Base-by-base conservation (phyloP, 2,329 filamentous ascomycete genomes). In the Fusarium mundagurra region DNA sequence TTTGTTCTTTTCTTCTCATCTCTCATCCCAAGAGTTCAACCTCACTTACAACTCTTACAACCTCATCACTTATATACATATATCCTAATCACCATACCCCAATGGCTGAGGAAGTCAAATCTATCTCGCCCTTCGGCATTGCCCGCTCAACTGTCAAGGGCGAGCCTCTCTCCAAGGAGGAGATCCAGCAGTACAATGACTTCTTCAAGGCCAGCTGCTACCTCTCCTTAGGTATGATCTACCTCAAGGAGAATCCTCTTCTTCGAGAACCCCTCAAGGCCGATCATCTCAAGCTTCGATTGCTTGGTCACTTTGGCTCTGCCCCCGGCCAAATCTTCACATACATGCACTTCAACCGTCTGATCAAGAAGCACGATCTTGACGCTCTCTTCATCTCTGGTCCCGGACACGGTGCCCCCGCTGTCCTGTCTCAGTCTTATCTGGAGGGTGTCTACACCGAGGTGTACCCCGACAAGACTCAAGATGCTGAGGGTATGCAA, bases 291-390 rank as follows among this genome's bases (percentile, higher is more conserved):
- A 95, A 95, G 84, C 86, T 88, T 67, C 90, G 93, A 73, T 85
- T 95, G 14, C 86, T 95, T 5, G 93, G 93, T 44, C 93, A 95
- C 80, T 95, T 93, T 87, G 93, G 93, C 61, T 94, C 92, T 6
- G 92, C 93, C 57, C 91, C 93, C n/a, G 93, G 93, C 20, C 93
- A 95, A 82, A 91, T 92, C 67, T 95, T 95, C 83, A 93, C 92
- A 39, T 95, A 91, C 82, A 93, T 94, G 85, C 93, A 95, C 83
- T 92, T 94, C 87, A 95, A 95, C 82, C 91, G 92, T 39, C 84
- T 95, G 67, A 94, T 95, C 86, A 94, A 93, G 82, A 95, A 94
- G 83, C 93, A 94, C 78, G 89, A 93, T 73, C 84, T 95, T 57
- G 88, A 95, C 78, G 87, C 89, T 36, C 87, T 94, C 75, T 95